Base-by-base conservation (phyloP, 768 basidiomycete genomes). In the Panaeolus papilionaceus region DNA sequence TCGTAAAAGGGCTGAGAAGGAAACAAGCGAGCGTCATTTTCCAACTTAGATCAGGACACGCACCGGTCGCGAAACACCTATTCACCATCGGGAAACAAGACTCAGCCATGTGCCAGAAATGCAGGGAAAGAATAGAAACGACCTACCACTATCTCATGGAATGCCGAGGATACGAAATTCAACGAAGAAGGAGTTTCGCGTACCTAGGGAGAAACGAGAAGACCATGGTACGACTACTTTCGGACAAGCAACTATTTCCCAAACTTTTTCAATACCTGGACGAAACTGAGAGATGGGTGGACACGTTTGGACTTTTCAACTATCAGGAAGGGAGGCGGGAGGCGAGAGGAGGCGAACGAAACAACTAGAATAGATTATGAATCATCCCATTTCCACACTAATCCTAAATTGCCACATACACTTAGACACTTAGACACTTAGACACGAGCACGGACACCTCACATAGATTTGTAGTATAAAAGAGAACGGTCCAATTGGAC, bases 31-130 rank as follows among this genome's bases (percentile, higher is more conserved):
- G 73, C 40, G 37, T 80, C 0, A 62, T 81, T 0, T 67, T 72
- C 0, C 80, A 81, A 64, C 71, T 83, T 9, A 49, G 76, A 2
- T 76, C 76, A 2, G 75, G 74, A 3, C 81, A 81, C 61, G 58
- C 68, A 18, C 74, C 76, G 0, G 73, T 82, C 0, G 71, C 75
- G n/a, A 62, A 72, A 18, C 73, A 81, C 68, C 75, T 82, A 0
- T 70, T 77, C 62, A 40, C 68, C 2, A 76, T 83, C 10, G 65
- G 66, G 0, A 69, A 68, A 39, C 66, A 54, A 0, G 74, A 78
- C 26, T 69, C 71, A 0, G 73, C 78, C 7, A 38, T 44, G 4
- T 82, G 80, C 71, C 64, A 69, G 0, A 47, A 62, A 8, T 81
- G 81, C 71, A 28, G 62, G 0, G 16, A 62, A 0, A 39, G 18